Conservation (phyloP, 2,329 filamentous ascomycete genomes). For the Dothiorella sarmentorum region DNA sequence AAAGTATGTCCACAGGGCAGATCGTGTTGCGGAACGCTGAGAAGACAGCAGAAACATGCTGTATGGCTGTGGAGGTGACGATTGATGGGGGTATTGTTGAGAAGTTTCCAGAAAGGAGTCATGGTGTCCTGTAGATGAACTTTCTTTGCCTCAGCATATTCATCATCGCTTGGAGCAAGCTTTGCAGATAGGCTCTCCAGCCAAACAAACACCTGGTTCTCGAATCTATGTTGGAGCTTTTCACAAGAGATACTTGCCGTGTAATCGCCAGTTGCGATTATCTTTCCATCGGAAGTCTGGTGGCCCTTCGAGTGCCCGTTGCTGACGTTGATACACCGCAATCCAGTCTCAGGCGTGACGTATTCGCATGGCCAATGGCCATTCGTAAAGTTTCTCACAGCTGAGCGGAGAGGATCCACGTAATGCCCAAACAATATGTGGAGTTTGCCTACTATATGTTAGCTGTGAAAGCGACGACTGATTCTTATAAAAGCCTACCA, state of each 20-base stretch:
- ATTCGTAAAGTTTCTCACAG: slow-evolving; percentile 45
- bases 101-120: slow-evolving; percentile 30
- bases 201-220: slow-evolving; percentile 26
- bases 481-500: slow-evolving; percentile 20
- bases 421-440: slow-evolving; percentile 42
- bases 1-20: slow-evolving; percentile 48
- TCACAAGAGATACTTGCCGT: slow-evolving; percentile 35
- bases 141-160: no score
- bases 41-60: slow-evolving; percentile 48
- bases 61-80: slow-evolving; percentile 40
- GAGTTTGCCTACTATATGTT: slow-evolving; percentile 27
- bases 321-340: slow-evolving; percentile 39
- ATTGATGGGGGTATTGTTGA: no score
- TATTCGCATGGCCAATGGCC: slow-evolving; percentile 48
- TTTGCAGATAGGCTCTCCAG: slow-evolving; percentile 24
- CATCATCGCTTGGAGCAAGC: no score
- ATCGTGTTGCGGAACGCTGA: slow-evolving; percentile 42
- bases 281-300: slow-evolving; percentile 42
- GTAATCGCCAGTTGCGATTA: slow-evolving; percentile 44
- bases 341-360: slow-evolving; percentile 21
- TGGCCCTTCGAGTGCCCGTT: slow-evolving; percentile 44
- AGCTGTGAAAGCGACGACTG: neutral
- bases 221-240: slow-evolving; percentile 27
- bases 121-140: no score
- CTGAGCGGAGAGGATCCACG: slow-evolving; percentile 41